phyloP scores from a whole-genome alignment of 345 rosid genomes.

The Euclidium syriacum region DNA sequence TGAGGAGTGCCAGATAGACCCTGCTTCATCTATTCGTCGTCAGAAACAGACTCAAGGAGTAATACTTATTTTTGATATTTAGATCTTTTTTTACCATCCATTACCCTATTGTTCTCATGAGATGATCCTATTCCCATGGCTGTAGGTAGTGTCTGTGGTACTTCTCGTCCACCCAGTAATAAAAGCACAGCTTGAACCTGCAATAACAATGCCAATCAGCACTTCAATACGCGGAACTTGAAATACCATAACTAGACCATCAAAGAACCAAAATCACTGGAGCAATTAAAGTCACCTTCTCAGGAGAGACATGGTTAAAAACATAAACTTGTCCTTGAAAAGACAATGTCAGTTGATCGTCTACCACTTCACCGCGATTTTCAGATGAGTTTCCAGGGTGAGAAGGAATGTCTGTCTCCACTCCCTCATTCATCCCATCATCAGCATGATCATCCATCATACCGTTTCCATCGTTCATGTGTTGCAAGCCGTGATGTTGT shows the following conservation, averaged over 20 bases:
- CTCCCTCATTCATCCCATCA: slow-evolving; percentile 32
- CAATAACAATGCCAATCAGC: not conserved
- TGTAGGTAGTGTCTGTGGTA: slow-evolving; percentile 38
- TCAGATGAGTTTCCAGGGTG: slow-evolving; percentile 47
- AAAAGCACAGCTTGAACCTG: slow-evolving; percentile 67
- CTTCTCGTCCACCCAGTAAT: slow-evolving; percentile 57
- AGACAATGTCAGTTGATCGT: slow-evolving; percentile 63
- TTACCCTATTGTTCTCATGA: slow-evolving; percentile 42
- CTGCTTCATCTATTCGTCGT: slow-evolving; percentile 30
- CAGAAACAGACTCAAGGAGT: slow-evolving; percentile 12
- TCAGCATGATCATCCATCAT: slow-evolving; percentile 40
- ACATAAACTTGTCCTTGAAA: slow-evolving; percentile 79
- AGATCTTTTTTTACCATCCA: slow-evolving; percentile 4
- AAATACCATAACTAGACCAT: not conserved
- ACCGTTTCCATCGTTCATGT: slow-evolving; percentile 34
- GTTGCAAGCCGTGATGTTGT: slow-evolving; percentile 41
- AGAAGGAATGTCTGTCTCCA: slow-evolving; percentile 45
- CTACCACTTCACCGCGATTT: slow-evolving; percentile 35
- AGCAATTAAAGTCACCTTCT: slow-evolving; percentile 41
- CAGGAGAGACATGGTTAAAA: slow-evolving; percentile 56
- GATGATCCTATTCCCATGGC: slow-evolving; percentile 24
- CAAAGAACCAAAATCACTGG: not conserved
- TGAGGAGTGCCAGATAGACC: slow-evolving; percentile 49
- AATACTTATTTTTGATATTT: not conserved
- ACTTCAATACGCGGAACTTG: not conserved